These are phyloP conservation scores for Prunus davidiana DNA, from an alignment of 306 rosid genomes.

Conservation along the genomic window DNA sequence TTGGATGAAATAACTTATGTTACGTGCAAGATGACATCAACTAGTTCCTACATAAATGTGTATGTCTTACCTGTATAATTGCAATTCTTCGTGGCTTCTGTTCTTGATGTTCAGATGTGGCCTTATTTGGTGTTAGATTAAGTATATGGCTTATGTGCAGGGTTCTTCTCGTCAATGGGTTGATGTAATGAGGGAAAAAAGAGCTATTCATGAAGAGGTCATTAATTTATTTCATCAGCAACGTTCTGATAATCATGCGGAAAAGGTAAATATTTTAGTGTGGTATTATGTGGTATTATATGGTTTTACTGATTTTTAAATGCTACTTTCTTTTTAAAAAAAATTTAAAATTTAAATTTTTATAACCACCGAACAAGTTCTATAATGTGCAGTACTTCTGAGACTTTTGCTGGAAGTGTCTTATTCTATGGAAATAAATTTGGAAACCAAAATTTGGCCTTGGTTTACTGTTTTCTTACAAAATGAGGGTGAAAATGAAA, in stretches of 20 bases:
- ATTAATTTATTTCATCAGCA: constrained; percentile 69
- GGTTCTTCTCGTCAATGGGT: constrained; percentile 76
- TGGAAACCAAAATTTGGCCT: background rate
- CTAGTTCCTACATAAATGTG: background rate
- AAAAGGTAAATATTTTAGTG: constrained; percentile 36
- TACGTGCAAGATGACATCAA: background rate
- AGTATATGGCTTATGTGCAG: constrained; percentile 39
- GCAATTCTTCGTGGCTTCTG: background rate
- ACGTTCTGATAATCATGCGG: constrained; percentile 38
- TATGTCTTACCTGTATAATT: background rate
- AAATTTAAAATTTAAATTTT: too few species aligned
- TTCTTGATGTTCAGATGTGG: background rate
- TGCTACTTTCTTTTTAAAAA: background rate
- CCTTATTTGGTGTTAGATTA: background rate
- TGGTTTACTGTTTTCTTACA: background rate
- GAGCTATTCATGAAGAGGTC: constrained; percentile 78
- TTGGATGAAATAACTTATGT: background rate
- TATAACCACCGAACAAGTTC: background rate
- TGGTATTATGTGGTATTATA: background rate
- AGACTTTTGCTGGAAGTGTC: background rate
- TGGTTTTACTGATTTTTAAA: background rate
- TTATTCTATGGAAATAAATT: background rate
- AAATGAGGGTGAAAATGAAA: background rate
- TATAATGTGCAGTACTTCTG: background rate
- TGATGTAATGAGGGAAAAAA: constrained; percentile 91